Evolutionary conservation across 352 stramenopile species (phyloP), one percentile per base, ranked within the genome.

Genomic region (Phytophthora pini): DNA sequence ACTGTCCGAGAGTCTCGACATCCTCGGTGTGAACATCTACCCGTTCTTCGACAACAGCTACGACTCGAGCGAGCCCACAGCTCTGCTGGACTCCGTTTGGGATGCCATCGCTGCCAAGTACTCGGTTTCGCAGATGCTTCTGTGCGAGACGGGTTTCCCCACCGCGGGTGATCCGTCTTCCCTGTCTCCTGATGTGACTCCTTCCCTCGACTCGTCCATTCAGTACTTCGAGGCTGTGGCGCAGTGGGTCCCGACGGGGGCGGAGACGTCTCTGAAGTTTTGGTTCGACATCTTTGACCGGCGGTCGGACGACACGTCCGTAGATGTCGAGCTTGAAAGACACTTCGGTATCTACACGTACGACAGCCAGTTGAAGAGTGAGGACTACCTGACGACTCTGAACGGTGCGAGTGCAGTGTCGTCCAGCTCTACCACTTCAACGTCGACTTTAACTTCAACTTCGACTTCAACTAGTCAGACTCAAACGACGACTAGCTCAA

Each of bases 11-110:
- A 77, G 64, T 47, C 65, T 89, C 11, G 77, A 89, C 57, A 80
- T 89, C 54, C 69, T 89, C 7, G 80, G 77, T 9, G 77, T 87
- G 26, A 87, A 89, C 48, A 87, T 89, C 62, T 89, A 89, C 62
- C 80, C 77, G 54, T 89, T 73, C 67, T 89, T 89, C 32, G 67
- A 82, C 50, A 51, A 74, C 51, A 84, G 74, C 56, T 89, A 88
- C 64, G 68, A 88, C 44, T 53, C 60, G 22, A 75, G 49, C 39
- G 62, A 88, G 29, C 82, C 79, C 12, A 59, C 65, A 0, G 77
- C 70, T 15, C 57, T 89, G 24, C 54, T 87, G 36, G 60, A 89
- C 31, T 52, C 65, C 11, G 57, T 77, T 15, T 90, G 76, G 77
- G 61, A 77, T 38, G 53, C 72, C 10, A 86, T 89, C 65, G 72